phyloP scores from a whole-genome alignment of 257 asterid species.

The Nicotiana paniculata region DNA sequence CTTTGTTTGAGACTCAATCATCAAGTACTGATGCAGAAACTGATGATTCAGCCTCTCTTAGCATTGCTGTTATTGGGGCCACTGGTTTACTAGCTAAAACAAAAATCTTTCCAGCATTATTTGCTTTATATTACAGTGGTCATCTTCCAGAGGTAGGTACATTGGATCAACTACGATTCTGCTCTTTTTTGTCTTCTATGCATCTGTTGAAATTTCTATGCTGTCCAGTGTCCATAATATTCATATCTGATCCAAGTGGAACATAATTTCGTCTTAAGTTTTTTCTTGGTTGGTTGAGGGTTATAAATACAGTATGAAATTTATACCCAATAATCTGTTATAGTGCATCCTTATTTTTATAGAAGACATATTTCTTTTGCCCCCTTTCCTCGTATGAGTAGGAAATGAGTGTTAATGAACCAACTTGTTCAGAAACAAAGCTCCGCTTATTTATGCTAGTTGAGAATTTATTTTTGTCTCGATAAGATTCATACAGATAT shows the following conservation, averaged over 20 bases:
- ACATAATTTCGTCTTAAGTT: not conserved
- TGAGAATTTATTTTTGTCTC: not conserved
- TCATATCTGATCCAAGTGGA: not conserved
- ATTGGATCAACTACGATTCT: not conserved
- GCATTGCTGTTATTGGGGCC: conserved; percentile 49
- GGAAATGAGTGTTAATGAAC: not conserved
- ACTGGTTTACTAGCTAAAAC: conserved; percentile 48
- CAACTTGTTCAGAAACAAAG: not conserved
- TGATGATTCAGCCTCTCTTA: conserved; percentile 28
- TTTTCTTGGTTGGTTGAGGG: not conserved
- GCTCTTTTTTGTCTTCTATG: not conserved
- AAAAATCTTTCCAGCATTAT: conserved; percentile 50
- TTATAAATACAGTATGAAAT: not conserved
- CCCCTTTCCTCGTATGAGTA: not conserved
- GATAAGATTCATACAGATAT: not conserved
- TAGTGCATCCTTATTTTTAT: not conserved
- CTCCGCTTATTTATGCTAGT: too few species aligned
- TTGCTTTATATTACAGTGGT: conserved; percentile 43
- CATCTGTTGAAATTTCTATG: not conserved
- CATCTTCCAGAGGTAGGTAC: conserved; percentile 41
- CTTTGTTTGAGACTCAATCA: conserved; percentile 10
- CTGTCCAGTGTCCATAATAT: not conserved
- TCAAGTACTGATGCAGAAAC: conserved; percentile 5
- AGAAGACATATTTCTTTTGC: not conserved
- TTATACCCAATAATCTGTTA: not conserved